phyloP scores from a whole-genome alignment of 2,329 filamentous ascomycete species.

The Mycocentrospora acerina region DNA sequence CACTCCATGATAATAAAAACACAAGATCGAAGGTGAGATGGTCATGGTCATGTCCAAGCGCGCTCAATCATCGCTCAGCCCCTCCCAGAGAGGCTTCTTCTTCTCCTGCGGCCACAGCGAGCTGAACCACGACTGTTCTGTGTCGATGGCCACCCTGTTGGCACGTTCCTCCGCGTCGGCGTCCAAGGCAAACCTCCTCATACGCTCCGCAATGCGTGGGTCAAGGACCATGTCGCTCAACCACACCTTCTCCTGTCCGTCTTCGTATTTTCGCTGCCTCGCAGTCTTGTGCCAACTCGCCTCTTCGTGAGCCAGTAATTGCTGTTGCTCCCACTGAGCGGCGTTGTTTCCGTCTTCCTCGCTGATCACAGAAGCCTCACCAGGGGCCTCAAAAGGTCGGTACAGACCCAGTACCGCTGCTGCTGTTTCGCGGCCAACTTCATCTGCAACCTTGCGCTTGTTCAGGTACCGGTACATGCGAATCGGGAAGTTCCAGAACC shows the following conservation, averaged over 20 bases:
- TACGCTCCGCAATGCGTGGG: conserved; percentile 70
- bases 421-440: conserved; percentile 83
- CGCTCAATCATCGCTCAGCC: conserved; percentile 30
- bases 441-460: conserved; percentile 79
- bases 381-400: conserved; percentile 46
- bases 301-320: conserved; percentile 70
- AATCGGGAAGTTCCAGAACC: conserved; percentile 85
- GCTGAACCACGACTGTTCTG: conserved; percentile 30
- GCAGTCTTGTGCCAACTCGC: conserved; percentile 81
- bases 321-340: conserved; percentile 61
- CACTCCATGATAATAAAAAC: conserved; percentile 21
- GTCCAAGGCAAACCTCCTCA: conserved; percentile 74
- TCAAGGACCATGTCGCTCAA: conserved; percentile 74
- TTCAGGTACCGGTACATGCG: conserved; percentile 87
- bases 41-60: conserved; percentile 14
- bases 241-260: conserved; percentile 66
- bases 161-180: conserved; percentile 71
- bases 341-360: conserved; percentile 35
- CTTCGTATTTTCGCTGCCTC: conserved; percentile 55
- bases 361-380: conserved; percentile 29
- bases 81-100: conserved; percentile 37
- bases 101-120: conserved; percentile 36
- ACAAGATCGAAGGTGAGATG: conserved; percentile 22
- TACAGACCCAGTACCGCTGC: conserved; percentile 70
- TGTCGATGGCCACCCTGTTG: conserved; percentile 19